Evolutionary conservation across 2,329 filamentous ascomycete genomes (phyloP).

Genomic region (Thelonectria blattea): DNA sequence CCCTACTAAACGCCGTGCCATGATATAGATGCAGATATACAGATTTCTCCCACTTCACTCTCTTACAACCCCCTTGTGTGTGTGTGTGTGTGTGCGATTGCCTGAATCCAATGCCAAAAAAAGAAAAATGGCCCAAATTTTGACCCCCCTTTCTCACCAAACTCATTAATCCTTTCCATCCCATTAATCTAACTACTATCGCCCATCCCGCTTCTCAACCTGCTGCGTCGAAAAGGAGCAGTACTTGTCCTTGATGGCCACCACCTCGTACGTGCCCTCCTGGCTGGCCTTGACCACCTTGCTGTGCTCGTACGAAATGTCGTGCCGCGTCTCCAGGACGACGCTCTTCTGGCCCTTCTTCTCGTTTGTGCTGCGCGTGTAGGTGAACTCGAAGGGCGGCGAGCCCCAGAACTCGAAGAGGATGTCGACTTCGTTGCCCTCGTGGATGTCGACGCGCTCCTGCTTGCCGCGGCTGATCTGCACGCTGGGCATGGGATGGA

Average conservation of each 20-base stretch:
- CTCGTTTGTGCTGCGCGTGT: conserved; percentile 87
- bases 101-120: conserved; percentile 23
- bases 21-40: too few relatives aligned
- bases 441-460: conserved; percentile 89
- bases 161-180: background rate
- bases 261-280: conserved; percentile 97
- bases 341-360: conserved; percentile 78
- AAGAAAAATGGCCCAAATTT: conserved; percentile 9
- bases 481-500: conserved; percentile 92
- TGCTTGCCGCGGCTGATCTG: conserved; percentile 85
- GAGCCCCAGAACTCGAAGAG: conserved; percentile 95
- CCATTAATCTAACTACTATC: conserved; percentile 24
- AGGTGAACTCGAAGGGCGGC: conserved; percentile 97
- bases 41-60: conserved; percentile 9
- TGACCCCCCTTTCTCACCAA: conserved; percentile 1
- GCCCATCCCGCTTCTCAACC: conserved; percentile 56
- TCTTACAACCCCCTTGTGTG: conserved; percentile 22
- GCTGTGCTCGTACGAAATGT: conserved; percentile 79
- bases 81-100: background rate
- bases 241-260: conserved; percentile 91
- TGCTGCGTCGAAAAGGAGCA: conserved; percentile 85
- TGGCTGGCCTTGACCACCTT: conserved; percentile 86
- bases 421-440: conserved; percentile 92
- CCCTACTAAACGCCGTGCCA: too few relatives aligned
- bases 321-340: conserved; percentile 89